Evolutionary conservation across 768 basidiomycete species (phyloP).

Genomic region (Dendrothele bispora): DNA sequence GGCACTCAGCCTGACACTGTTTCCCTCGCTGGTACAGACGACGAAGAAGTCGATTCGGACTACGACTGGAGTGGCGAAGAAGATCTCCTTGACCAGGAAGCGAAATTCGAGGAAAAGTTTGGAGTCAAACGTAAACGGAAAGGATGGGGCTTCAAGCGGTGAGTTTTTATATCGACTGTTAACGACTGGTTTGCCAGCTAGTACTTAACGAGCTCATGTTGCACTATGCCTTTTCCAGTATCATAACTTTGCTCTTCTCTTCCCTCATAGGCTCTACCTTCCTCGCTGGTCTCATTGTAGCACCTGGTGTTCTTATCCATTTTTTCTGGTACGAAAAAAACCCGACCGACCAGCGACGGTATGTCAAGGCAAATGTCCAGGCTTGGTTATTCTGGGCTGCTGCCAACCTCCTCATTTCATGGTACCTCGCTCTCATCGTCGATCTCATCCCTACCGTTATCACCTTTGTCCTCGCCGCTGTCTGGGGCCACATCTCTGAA

Average conservation of each 20-base stretch:
- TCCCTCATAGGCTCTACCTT: constrained; percentile 73
- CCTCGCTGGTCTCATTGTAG: constrained; percentile 58
- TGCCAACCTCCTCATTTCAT: constrained; percentile 73
- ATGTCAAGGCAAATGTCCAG: constrained; percentile 63
- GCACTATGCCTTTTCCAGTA: constrained; percentile 31
- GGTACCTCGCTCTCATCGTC: constrained; percentile 73
- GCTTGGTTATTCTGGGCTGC: constrained; percentile 86
- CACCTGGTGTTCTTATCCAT: constrained; percentile 63
- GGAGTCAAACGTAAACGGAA: constrained; percentile 44
- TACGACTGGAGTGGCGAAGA: constrained; percentile 83
- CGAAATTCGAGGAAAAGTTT: constrained; percentile 62
- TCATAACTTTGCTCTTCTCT: constrained; percentile 64
- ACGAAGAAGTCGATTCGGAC: constrained; percentile 54
- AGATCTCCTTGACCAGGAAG: constrained; percentile 69
- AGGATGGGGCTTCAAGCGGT: constrained; percentile 59
- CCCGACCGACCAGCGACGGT: constrained; percentile 53
- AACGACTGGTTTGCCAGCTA: too few relatives aligned
- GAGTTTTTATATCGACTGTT: constrained; percentile 6
- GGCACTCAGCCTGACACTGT: constrained; percentile 28
- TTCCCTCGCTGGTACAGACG: constrained; percentile 55
- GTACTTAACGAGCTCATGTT: not conserved
- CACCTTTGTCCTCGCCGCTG: constrained; percentile 50
- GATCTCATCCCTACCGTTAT: constrained; percentile 63
- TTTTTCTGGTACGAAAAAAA: constrained; percentile 71
- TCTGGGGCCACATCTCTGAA: constrained; percentile 81